Evolutionary conservation across 2,329 filamentous ascomycete genomes (phyloP), one percentile per base, ranked within the genome.

Genomic region (Fusarium fujikuroi): DNA sequence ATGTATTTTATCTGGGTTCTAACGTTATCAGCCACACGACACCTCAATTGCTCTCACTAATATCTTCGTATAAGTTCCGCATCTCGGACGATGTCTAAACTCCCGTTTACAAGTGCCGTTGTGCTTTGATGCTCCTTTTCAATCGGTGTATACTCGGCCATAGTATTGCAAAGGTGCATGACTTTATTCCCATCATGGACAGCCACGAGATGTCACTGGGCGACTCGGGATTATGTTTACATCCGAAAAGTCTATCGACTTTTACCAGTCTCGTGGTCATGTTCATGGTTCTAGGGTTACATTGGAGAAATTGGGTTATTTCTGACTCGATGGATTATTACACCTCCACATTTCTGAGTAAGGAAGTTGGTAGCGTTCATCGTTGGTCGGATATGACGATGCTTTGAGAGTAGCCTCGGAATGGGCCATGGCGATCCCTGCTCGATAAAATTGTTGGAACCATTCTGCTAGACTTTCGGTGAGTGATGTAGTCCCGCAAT

Each of bases 261-360:
- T 14, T 19, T 28, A n/a, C 34, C 23, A 43, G 42, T 63, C 66
- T 54, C 47, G 64, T 69, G 66, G 54, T 30, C 37, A 50, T 32
- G 65, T 28, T 30, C 47, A 49, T 49, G 46, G 47, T 63, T 63
- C n/a, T 53, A 18, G 37, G 44, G 37, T 69, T 56, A 25, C 64
- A 66, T 52, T 66, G n/a, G 25, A 40, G 43, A 40, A 34, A 37
- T 28, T 58, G 34, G 43, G 32, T 59, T 43, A 46, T 23, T 28
- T 30, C 19, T 69, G 66, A 68, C 56, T 68, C 56, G 25, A 47
- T 32, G 12, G 37, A 18, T 7, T 19, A 9, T 21, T 25, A 8
- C 18, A 34, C 30, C 63, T 47, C 65, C 64, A 60, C 56, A 69
- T 30, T 69, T 68, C 46, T 68, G 64, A 68, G 56, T 63, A 40